Percentiles rank a stretch among this genome's conserved stretches.
Conservation (phyloP, 345 rosid species). For the Eutrema japonicum region DNA sequence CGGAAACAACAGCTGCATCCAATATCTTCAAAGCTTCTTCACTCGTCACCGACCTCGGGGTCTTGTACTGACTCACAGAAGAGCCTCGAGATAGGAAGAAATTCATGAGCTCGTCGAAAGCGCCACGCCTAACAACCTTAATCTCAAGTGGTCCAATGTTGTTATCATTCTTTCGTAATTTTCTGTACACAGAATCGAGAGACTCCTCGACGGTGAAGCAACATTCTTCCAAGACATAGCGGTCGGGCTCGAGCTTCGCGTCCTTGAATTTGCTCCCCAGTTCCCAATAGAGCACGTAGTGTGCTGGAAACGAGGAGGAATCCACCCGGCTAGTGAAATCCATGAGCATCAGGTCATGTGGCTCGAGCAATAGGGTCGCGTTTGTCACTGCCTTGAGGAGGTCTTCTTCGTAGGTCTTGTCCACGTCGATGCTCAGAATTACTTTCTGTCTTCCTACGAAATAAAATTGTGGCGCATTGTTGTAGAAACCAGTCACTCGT, state of each 20-base stretch:
- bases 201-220: constrained; percentile 72
- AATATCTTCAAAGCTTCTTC: constrained; percentile 58
- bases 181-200: constrained; percentile 78
- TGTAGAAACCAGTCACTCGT: constrained; percentile 71
- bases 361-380: constrained; percentile 59
- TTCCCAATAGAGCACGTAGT: constrained; percentile 91
- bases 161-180: constrained; percentile 64
- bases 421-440: constrained; percentile 77
- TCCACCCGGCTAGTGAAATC: constrained; percentile 88
- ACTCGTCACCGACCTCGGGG: constrained; percentile 76
- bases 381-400: constrained; percentile 70
- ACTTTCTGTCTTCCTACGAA: constrained; percentile 77
- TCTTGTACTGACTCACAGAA: constrained; percentile 91
- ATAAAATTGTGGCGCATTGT: constrained; percentile 73
- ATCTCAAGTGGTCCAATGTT: constrained; percentile 81
- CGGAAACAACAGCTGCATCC: constrained; percentile 59
- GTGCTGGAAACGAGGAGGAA: constrained; percentile 71
- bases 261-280: constrained; percentile 46
- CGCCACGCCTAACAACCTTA: constrained; percentile 65
- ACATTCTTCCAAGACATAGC: constrained; percentile 60
- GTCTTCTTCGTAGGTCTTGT: constrained; percentile 89
- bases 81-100: constrained; percentile 76
- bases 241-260: constrained; percentile 45
- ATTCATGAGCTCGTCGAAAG: constrained; percentile 82
- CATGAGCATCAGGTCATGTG: constrained; percentile 62